Conservation (phyloP, 2,329 filamentous ascomycete genomes). For the Neonectria faginata region DNA sequence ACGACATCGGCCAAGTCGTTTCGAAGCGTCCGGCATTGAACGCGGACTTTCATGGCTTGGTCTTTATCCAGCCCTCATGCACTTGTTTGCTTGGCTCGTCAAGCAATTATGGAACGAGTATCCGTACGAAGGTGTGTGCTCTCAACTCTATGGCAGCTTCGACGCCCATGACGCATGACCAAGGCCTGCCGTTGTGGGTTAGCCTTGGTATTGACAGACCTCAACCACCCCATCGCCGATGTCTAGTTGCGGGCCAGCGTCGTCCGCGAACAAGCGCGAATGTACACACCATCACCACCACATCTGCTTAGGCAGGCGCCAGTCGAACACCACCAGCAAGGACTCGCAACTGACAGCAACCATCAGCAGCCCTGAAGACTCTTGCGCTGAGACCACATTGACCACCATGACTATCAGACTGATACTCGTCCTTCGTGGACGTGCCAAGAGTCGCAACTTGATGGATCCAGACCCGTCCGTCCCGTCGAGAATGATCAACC, state of each 20-base stretch:
- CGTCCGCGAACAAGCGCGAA: slow-evolving; percentile 1
- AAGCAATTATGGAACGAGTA: neutral
- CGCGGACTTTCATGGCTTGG: neutral
- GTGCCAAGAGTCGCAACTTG: neutral
- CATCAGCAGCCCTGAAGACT: slow-evolving; percentile 9
- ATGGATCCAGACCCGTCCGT: slow-evolving; percentile 14
- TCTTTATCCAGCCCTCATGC: neutral
- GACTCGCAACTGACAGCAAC: slow-evolving; percentile 12
- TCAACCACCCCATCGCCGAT: neutral
- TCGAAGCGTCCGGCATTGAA: neutral
- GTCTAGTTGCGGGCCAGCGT: slow-evolving; percentile 6
- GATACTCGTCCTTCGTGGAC: slow-evolving; percentile 8
- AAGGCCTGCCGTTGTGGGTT: slow-evolving; percentile 8
- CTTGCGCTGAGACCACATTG: slow-evolving; percentile 1
- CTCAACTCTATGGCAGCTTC: slow-evolving; percentile 1
- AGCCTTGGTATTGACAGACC: slow-evolving; percentile 7
- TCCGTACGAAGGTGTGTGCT: neutral
- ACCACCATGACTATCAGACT: neutral
- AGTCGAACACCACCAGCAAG: neutral
- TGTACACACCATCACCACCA: slow-evolving; percentile 7
- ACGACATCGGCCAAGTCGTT: slow-evolving; percentile 10
- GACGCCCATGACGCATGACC: slow-evolving; percentile 18
- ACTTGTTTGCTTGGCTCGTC: neutral
- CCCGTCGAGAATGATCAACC: neutral
- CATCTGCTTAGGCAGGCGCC: neutral